Evolutionary conservation across 148 eudicot genomes (phyloP), one percentile per base, ranked within the genome.

Genomic region (Fagopyrum esculentum): DNA sequence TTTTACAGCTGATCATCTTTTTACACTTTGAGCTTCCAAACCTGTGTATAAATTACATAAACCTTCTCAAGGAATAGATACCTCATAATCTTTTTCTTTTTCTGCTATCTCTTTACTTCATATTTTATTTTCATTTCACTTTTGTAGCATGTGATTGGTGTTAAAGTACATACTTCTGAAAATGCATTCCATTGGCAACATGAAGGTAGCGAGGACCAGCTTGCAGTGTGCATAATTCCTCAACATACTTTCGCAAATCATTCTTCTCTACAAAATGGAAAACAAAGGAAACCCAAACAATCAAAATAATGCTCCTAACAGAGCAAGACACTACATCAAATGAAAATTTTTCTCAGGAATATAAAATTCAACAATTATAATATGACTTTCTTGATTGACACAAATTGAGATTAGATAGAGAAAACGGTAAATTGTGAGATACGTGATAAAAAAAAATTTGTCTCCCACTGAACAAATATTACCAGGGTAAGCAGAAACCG

Each of bases 161-260:
- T 49, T 6, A 74, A 6, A 9, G 19, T 46, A 61, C 35, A 55
- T 82, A 94, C 98, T 95, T 94, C 81, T 93, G 90, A 64, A 89
- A 87, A 82, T 91, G 96, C 88, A 90, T 86, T 77, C 91, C 87
- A 77, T 89, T 87, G 73, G 98, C 97, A 75, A 89, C 83, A 64
- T 83, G 85, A 50, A 90, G 81, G 81, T 89, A 91, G 76, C 87
- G 76, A 45, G 98, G 89, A 73, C 97, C 97, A 69, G 91, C 95
- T 86, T 91, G 90, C 80, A 91, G 93, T 88, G 91, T 91, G 78
- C 98, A 94, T 78, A 94, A 66, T 75, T 94, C 91, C 81, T 94
- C 98, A 48, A 94, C 87, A 83, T 94, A 97, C 81, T 88, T 94
- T n/a, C 85, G 97, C 74, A 94, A 78, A 54, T 86, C 93, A 78